phyloP scores from a whole-genome alignment of 495 filamentous ascomycete species.

The Wilcoxina mikolae region DNA sequence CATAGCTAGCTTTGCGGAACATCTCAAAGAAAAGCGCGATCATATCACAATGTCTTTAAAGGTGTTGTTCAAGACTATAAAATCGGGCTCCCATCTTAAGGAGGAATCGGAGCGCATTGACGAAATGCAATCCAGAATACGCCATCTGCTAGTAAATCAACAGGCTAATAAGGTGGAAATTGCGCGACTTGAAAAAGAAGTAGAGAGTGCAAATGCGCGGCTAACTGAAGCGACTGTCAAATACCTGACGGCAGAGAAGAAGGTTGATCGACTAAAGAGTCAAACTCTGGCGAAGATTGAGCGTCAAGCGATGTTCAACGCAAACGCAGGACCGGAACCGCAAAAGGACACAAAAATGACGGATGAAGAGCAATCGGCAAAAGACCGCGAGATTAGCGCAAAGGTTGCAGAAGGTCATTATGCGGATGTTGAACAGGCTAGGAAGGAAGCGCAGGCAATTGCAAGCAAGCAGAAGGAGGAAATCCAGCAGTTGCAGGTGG shows the following conservation, averaged over 20 bases:
- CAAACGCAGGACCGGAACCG: slow-evolving; percentile 33
- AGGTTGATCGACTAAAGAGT: slow-evolving; percentile 74
- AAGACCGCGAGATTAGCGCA: slow-evolving; percentile 35
- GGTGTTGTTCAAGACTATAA: slow-evolving; percentile 34
- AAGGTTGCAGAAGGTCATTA: slow-evolving; percentile 28
- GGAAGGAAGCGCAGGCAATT: slow-evolving; percentile 56
- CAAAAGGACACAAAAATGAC: slow-evolving; percentile 38
- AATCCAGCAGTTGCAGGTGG: slow-evolving; percentile 55
- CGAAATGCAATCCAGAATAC: slow-evolving; percentile 57
- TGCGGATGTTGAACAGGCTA: slow-evolving; percentile 50
- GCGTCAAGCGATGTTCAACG: slow-evolving; percentile 59
- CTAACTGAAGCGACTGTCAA: slow-evolving; percentile 72
- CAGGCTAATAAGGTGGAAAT: slow-evolving; percentile 66
- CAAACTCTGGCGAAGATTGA: slow-evolving; percentile 83
- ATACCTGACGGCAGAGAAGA: slow-evolving; percentile 89
- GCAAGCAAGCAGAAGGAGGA: slow-evolving; percentile 77
- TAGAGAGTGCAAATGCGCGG: slow-evolving; percentile 66
- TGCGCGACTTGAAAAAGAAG: slow-evolving; percentile 60
- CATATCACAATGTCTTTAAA: slow-evolving; percentile 49
- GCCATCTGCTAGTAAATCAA: slow-evolving; percentile 58
- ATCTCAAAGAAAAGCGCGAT: slow-evolving; percentile 48
- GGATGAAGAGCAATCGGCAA: slow-evolving; percentile 29
- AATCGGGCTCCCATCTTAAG: slow-evolving; percentile 18
- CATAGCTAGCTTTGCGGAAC: slow-evolving; percentile 57
- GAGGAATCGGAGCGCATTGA: slow-evolving; percentile 41